Conservation (phyloP, 2,329 filamentous ascomycete genomes). For the Calonectria henricotiae region DNA sequence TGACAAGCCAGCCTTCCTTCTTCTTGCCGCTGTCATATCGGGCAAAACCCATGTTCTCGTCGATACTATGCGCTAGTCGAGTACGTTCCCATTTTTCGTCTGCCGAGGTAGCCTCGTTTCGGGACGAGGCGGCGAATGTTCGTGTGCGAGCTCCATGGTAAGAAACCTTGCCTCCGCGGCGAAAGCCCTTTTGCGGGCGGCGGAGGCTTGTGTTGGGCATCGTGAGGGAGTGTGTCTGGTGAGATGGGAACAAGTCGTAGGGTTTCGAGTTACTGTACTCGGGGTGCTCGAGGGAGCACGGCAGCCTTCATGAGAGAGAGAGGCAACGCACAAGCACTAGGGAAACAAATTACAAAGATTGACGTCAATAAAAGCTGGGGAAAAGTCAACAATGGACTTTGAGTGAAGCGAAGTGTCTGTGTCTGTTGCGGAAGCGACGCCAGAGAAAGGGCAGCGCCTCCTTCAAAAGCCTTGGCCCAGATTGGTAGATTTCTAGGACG, state of each 20-base stretch:
- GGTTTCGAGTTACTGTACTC: slow-evolving; percentile 47
- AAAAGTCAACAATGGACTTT: slow-evolving; percentile 46
- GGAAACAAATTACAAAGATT: slow-evolving; percentile 30
- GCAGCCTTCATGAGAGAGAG: slow-evolving; percentile 44
- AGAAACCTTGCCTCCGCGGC: slow-evolving; percentile 77
- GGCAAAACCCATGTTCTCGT: slow-evolving; percentile 94
- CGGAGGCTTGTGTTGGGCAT: slow-evolving; percentile 76
- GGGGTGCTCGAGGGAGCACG: slow-evolving; percentile 35
- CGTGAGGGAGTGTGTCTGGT: slow-evolving; percentile 48
- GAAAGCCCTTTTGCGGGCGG: slow-evolving; percentile 77
- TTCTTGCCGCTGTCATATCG: slow-evolving; percentile 90
- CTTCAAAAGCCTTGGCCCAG: slow-evolving; percentile 48
- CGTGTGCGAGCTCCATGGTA: slow-evolving; percentile 81
- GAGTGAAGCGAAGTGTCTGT: slow-evolving; percentile 45
- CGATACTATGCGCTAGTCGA: slow-evolving; percentile 87
- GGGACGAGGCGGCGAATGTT: slow-evolving; percentile 85
- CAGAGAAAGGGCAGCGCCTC: slow-evolving; percentile 39
- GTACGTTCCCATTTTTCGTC: slow-evolving; percentile 94
- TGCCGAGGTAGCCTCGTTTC: slow-evolving; percentile 88
- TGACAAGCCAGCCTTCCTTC: slow-evolving; percentile 93
- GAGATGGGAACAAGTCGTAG: slow-evolving; percentile 1
- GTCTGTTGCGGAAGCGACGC: slow-evolving; percentile 45
- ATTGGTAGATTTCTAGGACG: slow-evolving; percentile 55
- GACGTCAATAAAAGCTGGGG: slow-evolving; percentile 32
- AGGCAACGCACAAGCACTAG: slow-evolving; percentile 12